These are phyloP conservation scores for Citrus inodora DNA, from an alignment of 345 rosid species.

Conservation along the genomic window DNA sequence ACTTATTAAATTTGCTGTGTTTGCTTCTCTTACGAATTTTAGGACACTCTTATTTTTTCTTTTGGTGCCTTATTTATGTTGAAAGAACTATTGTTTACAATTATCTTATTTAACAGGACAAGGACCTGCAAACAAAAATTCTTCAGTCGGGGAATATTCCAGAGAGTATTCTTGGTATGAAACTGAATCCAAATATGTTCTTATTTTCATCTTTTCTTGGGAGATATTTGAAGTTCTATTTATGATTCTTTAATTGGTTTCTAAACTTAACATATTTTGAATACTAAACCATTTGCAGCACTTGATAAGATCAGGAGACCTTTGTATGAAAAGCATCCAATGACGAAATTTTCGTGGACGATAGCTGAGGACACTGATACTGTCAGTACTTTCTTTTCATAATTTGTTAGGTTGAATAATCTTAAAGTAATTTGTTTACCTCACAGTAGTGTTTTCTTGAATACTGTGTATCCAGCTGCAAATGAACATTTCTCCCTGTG, in stretches of 20 bases:
- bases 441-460: background rate
- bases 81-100: background rate
- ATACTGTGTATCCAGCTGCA: background rate
- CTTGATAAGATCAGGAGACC: conserved; percentile 88
- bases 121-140: conserved; percentile 51
- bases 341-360: conserved; percentile 91
- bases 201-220: conserved; percentile 3
- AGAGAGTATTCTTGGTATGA: conserved; percentile 67
- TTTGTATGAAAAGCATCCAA: conserved; percentile 90
- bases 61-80: background rate
- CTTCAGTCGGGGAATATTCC: conserved; percentile 63
- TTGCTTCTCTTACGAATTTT: background rate
- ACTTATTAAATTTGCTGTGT: background rate
- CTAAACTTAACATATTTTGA: background rate
- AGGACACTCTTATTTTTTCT: background rate
- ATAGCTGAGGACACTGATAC: conserved; percentile 79
- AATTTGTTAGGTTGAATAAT: background rate
- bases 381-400: conserved; percentile 41
- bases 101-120: conserved; percentile 46
- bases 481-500: background rate
- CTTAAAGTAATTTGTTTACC: conserved; percentile 6
- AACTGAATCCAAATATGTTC: conserved; percentile 6
- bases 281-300: conserved; percentile 46
- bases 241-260: conserved; percentile 11
- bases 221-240: conserved; percentile 9